Conservation (phyloP, 192 early-diverging fungal species). For the Coemansia interrupta region DNA sequence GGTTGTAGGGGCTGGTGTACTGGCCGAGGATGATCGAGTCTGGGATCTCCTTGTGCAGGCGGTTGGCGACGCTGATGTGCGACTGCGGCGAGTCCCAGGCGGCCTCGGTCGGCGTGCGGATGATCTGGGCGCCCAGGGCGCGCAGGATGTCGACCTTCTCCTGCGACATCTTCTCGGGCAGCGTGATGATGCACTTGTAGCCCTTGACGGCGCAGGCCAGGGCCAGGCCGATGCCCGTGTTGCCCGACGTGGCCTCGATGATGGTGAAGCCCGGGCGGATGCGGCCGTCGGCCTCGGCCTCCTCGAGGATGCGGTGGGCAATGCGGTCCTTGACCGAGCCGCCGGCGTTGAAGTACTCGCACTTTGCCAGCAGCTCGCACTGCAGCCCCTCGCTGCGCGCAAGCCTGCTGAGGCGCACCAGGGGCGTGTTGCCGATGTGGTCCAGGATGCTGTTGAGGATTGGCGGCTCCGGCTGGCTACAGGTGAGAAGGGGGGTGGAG, state of each 20-base stretch:
- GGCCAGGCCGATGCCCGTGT: constrained; percentile 98
- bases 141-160: constrained; percentile 99
- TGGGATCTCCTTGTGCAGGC: constrained; percentile 91
- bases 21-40: constrained; percentile 96
- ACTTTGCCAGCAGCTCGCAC: constrained; percentile 95
- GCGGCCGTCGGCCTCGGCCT: constrained; percentile 85
- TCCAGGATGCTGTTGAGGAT: constrained; percentile 88
- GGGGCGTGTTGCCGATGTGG: constrained; percentile 95
- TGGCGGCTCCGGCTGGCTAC: constrained; percentile 64
- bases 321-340: constrained; percentile 99
- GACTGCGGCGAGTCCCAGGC: constrained; percentile 98
- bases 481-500: not conserved
- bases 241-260: constrained; percentile 99
- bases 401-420: constrained; percentile 88
- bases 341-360: constrained; percentile 98
- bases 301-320: constrained; percentile 93
- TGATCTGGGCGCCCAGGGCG: constrained; percentile 94
- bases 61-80: constrained; percentile 94
- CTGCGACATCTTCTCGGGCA: constrained; percentile 99
- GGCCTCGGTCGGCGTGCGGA: constrained; percentile 98
- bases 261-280: constrained; percentile 91
- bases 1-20: constrained; percentile 96
- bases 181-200: constrained; percentile 95
- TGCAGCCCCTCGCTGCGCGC: constrained; percentile 82
- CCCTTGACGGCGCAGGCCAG: constrained; percentile 98